Conservation (phyloP, 257 asterid species). For the Ilex asprella region DNA sequence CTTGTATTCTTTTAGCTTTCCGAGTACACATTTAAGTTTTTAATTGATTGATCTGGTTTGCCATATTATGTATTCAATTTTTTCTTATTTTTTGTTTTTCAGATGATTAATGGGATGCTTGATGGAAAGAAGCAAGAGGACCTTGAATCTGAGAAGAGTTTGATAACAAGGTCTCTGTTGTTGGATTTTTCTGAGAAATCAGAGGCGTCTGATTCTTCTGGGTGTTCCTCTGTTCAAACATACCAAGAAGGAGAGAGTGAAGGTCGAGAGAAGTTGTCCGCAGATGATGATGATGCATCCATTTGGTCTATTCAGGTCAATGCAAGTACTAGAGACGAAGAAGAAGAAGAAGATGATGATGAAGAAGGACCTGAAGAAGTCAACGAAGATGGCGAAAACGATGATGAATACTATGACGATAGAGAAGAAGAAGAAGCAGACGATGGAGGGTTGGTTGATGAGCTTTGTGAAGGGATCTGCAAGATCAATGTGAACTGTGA, state of each 20-base stretch:
- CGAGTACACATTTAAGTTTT: too few relatives aligned
- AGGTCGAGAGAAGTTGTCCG: slow-evolving; percentile 17
- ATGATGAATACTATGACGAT: slow-evolving; percentile 12
- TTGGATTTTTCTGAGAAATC: slow-evolving; percentile 69
- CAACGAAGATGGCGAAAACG: slow-evolving; percentile 12
- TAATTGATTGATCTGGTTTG: too few relatives aligned
- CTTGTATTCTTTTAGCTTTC: not conserved
- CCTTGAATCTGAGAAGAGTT: slow-evolving; percentile 27
- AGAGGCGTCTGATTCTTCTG: slow-evolving; percentile 29
- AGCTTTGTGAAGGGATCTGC: slow-evolving; percentile 67
- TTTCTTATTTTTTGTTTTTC: not conserved
- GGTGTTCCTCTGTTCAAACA: slow-evolving; percentile 43
- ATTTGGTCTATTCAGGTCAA: slow-evolving; percentile 81
- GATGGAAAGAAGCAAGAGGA: slow-evolving; percentile 31
- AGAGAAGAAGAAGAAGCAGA: slow-evolving; percentile 8
- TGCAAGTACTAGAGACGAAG: slow-evolving; percentile 47
- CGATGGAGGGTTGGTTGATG: slow-evolving; percentile 31
- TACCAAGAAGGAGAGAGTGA: slow-evolving; percentile 24
- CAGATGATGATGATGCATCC: slow-evolving; percentile 46
- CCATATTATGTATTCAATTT: not conserved
- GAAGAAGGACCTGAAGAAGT: slow-evolving; percentile 18
- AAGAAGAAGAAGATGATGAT: slow-evolving; percentile 17
- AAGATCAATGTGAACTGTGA: slow-evolving; percentile 39
- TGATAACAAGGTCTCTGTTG: slow-evolving; percentile 67
- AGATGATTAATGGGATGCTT: slow-evolving; percentile 33